phyloP scores from a whole-genome alignment of 306 rosid species.

The Dalbergia cultrata region DNA sequence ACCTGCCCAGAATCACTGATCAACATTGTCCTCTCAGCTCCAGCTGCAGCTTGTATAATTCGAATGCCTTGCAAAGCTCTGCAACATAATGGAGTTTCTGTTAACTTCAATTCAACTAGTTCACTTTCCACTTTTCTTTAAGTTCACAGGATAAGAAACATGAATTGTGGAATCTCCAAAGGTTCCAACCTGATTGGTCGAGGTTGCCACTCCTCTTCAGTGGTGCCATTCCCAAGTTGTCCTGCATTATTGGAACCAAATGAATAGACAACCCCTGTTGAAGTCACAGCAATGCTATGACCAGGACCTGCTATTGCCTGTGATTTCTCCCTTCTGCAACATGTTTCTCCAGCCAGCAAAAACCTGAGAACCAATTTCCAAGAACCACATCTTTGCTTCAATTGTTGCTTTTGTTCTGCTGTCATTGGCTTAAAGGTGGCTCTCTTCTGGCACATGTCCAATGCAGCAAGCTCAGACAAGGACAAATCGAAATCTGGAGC shows the following conservation, averaged over 20 bases:
- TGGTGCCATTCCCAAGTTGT: constrained; percentile 85
- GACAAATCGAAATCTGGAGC: constrained; percentile 71
- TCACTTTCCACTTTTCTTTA: constrained; percentile 38
- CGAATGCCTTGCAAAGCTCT: constrained; percentile 83
- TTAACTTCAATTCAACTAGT: constrained; percentile 44
- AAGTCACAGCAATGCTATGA: constrained; percentile 83
- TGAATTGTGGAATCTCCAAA: constrained; percentile 38
- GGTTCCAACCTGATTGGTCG: constrained; percentile 72
- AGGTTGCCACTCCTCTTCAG: constrained; percentile 74
- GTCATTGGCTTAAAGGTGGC: constrained; percentile 82
- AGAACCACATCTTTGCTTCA: constrained; percentile 83
- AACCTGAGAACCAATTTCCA: constrained; percentile 90
- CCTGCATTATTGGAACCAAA: constrained; percentile 84
- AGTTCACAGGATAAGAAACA: constrained; percentile 9
- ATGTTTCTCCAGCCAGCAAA: constrained; percentile 82
- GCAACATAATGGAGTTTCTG: constrained; percentile 60
- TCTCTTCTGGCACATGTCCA: constrained; percentile 84
- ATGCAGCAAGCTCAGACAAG: constrained; percentile 82
- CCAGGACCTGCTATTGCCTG: constrained; percentile 93
- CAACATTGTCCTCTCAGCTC: constrained; percentile 82
- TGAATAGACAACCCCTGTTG: constrained; percentile 75
- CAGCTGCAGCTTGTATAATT: constrained; percentile 81
- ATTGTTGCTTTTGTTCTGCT: constrained; percentile 56
- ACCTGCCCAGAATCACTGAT: constrained; percentile 81
- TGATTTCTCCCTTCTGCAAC: constrained; percentile 80